A percentile compares a stretch with the other conserved stretches of the same genome.
phyloP scores from a whole-genome alignment of 2,329 filamentous ascomycete genomes.

The Alternaria tenuissima region DNA sequence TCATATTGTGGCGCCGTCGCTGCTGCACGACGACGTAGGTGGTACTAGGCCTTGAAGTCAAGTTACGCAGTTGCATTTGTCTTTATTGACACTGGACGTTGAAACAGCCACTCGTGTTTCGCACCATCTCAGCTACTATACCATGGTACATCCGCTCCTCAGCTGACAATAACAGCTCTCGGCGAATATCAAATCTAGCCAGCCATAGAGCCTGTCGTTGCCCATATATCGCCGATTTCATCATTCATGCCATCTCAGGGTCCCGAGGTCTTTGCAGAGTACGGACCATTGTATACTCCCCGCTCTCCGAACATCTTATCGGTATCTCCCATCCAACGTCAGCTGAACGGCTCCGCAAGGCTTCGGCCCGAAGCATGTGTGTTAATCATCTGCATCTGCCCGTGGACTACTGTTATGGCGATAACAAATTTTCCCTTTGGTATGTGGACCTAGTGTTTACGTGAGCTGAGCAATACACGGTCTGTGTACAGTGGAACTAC shows the following conservation, averaged over 20 bases:
- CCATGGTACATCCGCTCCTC: not conserved
- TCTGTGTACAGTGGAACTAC: constrained; percentile 2
- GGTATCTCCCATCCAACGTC: constrained; percentile 4
- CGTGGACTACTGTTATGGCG: not conserved
- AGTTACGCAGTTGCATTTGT: constrained; percentile 9
- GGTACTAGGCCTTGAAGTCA: not conserved
- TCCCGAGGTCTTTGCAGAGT: not conserved
- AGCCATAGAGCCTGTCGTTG: not conserved
- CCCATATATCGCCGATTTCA: not conserved
- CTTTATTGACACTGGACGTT: constrained; percentile 8
- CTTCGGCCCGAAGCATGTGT: not conserved
- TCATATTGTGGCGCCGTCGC: constrained; percentile 20
- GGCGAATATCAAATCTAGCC: not conserved
- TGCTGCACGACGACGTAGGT: constrained; percentile 16
- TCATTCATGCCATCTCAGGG: not conserved
- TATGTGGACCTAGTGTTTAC: constrained; percentile 1
- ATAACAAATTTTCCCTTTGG: not conserved
- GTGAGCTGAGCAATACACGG: not conserved
- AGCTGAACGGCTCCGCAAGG: constrained; percentile 2
- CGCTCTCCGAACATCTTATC: constrained; percentile 6
- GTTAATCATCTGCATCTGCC: not conserved
- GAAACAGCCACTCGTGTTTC: constrained; percentile 13
- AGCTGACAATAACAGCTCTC: constrained; percentile 1
- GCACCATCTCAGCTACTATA: constrained; percentile 4
- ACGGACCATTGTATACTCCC: not conserved